Conservation (phyloP, 2,329 filamentous ascomycete species). For the Tolypocladium album region DNA sequence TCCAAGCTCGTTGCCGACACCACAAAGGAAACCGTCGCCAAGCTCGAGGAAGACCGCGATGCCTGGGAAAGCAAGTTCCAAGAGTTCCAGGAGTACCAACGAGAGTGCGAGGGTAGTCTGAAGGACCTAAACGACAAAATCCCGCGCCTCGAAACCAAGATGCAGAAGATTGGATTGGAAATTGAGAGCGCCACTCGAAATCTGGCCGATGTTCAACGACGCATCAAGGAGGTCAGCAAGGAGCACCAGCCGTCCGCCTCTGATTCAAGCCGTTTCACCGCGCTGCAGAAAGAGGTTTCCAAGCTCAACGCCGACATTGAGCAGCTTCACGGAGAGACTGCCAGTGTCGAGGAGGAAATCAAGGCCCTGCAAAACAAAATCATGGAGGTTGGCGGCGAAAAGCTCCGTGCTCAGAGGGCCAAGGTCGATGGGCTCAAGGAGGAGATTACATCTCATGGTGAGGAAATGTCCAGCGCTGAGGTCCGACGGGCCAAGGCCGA, state of each 20-base stretch:
- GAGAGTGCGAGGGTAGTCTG: slow-evolving; percentile 64
- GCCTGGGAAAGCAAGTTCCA: slow-evolving; percentile 72
- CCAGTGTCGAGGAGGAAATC: slow-evolving; percentile 85
- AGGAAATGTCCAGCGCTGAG: slow-evolving; percentile 77
- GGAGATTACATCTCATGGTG: slow-evolving; percentile 68
- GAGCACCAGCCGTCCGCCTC: slow-evolving; percentile 73
- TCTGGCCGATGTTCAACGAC: slow-evolving; percentile 70
- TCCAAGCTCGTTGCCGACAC: slow-evolving; percentile 85
- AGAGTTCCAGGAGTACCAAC: slow-evolving; percentile 75
- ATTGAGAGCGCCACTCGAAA: slow-evolving; percentile 80
- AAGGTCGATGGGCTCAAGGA: slow-evolving; percentile 85
- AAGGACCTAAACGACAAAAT: slow-evolving; percentile 66
- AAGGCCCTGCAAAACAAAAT: slow-evolving; percentile 90
- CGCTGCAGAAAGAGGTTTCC: slow-evolving; percentile 67
- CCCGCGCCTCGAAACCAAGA: slow-evolving; percentile 75
- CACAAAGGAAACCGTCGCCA: slow-evolving; percentile 76
- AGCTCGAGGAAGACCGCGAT: slow-evolving; percentile 82
- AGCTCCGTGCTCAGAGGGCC: slow-evolving; percentile 77
- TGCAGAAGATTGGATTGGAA: slow-evolving; percentile 84
- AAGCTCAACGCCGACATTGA: slow-evolving; percentile 68
- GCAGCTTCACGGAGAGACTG: slow-evolving; percentile 73
- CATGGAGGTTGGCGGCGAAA: slow-evolving; percentile 95
- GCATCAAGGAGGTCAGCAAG: slow-evolving; percentile 72
- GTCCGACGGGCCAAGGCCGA: slow-evolving; percentile 86
- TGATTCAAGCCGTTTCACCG: slow-evolving; percentile 63